Base-by-base conservation (phyloP, 169 alveolate genomes). In the Plasmodium falciparum region DNA sequence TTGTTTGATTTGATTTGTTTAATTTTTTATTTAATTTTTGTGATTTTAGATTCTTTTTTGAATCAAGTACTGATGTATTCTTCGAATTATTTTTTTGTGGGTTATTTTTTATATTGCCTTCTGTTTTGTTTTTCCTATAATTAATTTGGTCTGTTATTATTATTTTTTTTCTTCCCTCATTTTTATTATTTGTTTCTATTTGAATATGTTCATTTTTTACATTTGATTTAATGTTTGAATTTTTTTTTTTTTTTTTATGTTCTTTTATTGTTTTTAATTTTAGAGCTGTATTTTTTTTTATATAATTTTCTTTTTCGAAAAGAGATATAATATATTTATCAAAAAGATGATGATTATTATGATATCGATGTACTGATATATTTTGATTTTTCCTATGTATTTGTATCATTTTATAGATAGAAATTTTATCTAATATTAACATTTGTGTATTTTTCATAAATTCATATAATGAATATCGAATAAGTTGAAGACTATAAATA, bases 391-490 rank as follows among this genome's bases (percentile, higher is more conserved):
- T 52, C 15, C 29, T 76, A 76, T 76, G 62, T 17, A 76, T 39
- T 69, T 76, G 89, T 54, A 76, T 63, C 89, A 76, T 76, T 76
- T 76, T 76, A 47, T 76, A 76, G 52, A 76, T 65, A 49, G 89
- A 76, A 26, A 76, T 76, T 63, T 76, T 76, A 15, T 67, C 74
- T 7, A 76, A 69, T 50, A 76, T 76, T 8, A 56, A 26, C 49
- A 11, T 45, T 47, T 66, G 75, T 12, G 74, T 58, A 11, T n/a
- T 76, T 63, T 76, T 76, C 76, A 76, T 76, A 26, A 76, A 56
- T 26, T n/a, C 66, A 54, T 62, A 76, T 50, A 76, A 76, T 17
- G 76, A 47, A 56, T 76, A 49, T 22, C 22, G 66, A 8, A 76
- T 76, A 29, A 63, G 49, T 63, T 76, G 76, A 39, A 76, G 70